Base-by-base conservation (phyloP, 768 basidiomycete genomes). In the Porpolomopsis calyptriformis region DNA sequence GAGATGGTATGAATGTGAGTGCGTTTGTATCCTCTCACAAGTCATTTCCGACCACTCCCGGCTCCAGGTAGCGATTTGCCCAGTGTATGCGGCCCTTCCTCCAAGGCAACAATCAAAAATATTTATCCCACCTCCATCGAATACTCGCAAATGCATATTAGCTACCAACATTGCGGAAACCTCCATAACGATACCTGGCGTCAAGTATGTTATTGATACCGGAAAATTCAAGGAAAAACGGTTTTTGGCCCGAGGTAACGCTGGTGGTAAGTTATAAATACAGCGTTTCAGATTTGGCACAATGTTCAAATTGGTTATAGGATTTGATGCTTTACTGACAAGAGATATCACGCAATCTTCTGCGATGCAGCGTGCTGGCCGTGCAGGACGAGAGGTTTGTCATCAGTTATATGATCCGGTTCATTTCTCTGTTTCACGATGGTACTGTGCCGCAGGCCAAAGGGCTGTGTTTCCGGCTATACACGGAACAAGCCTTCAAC, bases 91-190 rank as follows among this genome's bases (percentile, higher is more conserved):
- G 26, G 79, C 88, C 4, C 78, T 97, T 51, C 80, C 88, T 6
- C 76, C 82, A 20, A 67, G 70, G 9, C 78, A 85, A 51, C 92
- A 96, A 63, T 64, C 77, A 36, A 79, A 78, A 57, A 87, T 87
- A 39, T 98, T 98, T 63, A 57, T 63, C 0, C 65, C 78, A 1
- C 64, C 86, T 0, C 78, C 84, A 11, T 58, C 75, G 1, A 73
- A 78, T 43, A 77, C 76, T 1, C 78, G 96, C 47, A 93, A 97
- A 64, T 86, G 92, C 64, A 90, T 99, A 51, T 70, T 99, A 31
- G 85, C 96, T 1, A 99, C 96, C 14, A 99, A 98, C 63, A 93
- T 99, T 48, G 96, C 96, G 9, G 96, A 99, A 64, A 98, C 96
- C 0, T 89, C 86, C 10, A 90, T 99, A 59, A 98, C 96, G 11